Evolutionary conservation across 176 grass and related monocot genomes (phyloP).

Genomic region (Thinopyrum elongatum): DNA sequence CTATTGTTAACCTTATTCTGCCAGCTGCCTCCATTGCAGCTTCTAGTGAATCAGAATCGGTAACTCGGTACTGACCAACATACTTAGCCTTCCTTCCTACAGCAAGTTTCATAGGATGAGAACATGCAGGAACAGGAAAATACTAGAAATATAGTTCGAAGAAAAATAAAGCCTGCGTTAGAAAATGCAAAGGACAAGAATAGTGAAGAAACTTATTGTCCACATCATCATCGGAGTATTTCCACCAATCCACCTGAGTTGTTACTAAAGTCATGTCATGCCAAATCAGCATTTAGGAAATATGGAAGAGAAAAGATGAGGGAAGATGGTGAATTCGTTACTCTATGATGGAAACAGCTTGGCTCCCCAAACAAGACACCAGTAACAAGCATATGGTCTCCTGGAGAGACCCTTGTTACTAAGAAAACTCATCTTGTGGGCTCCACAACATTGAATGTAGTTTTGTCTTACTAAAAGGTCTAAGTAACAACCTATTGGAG

Average conservation of each 20-base stretch:
- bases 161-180: constrained; percentile 17
- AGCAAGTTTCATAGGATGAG: constrained; percentile 30
- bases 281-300: not conserved
- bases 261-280: not conserved
- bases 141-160: not conserved
- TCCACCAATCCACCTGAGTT: too few species aligned
- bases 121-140: not conserved
- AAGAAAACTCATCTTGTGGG: not conserved
- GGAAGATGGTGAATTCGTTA: not conserved
- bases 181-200: not conserved
- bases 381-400: not conserved
- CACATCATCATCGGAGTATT: not conserved
- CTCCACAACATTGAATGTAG: not conserved
- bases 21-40: constrained; percentile 96
- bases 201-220: not conserved
- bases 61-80: constrained; percentile 75
- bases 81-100: constrained; percentile 70
- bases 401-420: not conserved
- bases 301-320: not conserved
- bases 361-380: not conserved
- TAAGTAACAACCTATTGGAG: not conserved
- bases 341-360: not conserved
- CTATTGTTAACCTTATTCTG: constrained; percentile 69
- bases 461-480: not conserved
- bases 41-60: constrained; percentile 72